These are phyloP conservation scores for Physocladia obscura DNA, from an alignment of 192 early-diverging fungal genomes.

Conservation along the genomic window DNA sequence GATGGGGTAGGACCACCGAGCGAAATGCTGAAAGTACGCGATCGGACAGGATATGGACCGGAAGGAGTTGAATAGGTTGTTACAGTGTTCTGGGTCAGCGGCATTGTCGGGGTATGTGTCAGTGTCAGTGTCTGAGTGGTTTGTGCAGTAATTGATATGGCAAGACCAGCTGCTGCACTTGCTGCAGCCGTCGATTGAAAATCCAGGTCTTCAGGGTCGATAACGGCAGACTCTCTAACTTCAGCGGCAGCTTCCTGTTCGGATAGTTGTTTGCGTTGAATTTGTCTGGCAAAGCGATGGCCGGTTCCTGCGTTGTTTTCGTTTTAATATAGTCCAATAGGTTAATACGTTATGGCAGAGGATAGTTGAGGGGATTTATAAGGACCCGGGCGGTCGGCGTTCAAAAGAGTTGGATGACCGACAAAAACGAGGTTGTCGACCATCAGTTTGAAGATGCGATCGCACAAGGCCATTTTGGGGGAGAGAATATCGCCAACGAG, in stretches of 20 bases:
- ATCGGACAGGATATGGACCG: too few species aligned
- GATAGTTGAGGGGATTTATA: slow-evolving; percentile 50
- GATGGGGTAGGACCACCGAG: too few species aligned
- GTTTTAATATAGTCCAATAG: neutral
- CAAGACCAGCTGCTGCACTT: too few species aligned
- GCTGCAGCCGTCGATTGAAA: too few species aligned
- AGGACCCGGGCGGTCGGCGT: slow-evolving; percentile 58
- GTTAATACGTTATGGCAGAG: neutral
- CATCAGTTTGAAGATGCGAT: slow-evolving; percentile 80
- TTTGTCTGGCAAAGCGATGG: slow-evolving; percentile 26
- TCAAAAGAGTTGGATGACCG: slow-evolving; percentile 63
- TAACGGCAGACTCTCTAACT: too few species aligned
- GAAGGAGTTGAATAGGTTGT: too few species aligned
- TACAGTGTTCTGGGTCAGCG: too few species aligned
- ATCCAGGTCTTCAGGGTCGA: too few species aligned
- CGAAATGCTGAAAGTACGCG: too few species aligned
- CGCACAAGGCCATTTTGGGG: slow-evolving; percentile 77
- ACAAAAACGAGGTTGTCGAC: slow-evolving; percentile 84
- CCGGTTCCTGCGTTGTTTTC: slow-evolving; percentile 18
- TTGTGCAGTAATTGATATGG: too few species aligned
- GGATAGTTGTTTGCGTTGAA: slow-evolving; percentile 35
- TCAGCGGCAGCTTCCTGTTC: neutral
- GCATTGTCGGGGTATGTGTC: too few species aligned
- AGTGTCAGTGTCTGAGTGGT: too few species aligned
- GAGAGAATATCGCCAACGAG: slow-evolving; percentile 85